These are phyloP conservation scores for Aspergillus conjunctus DNA, from an alignment of 495 filamentous ascomycete genomes.

Conservation along the genomic window DNA sequence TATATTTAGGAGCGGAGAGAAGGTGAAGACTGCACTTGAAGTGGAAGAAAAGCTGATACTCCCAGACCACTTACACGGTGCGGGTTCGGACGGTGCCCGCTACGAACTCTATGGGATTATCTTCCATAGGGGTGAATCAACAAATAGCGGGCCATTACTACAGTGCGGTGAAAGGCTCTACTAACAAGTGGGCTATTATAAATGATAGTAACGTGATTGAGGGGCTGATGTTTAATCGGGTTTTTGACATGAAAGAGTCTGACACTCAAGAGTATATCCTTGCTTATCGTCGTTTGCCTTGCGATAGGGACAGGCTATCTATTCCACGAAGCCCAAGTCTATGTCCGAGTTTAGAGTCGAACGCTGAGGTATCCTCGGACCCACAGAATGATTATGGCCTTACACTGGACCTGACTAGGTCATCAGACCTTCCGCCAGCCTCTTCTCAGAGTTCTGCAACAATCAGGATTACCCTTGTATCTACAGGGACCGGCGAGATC, in stretches of 20 bases:
- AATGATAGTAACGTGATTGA: constrained; percentile 26
- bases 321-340: not conserved
- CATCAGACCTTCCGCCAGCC: constrained; percentile 4
- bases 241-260: not conserved
- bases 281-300: constrained; percentile 28
- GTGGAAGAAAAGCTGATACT: constrained; percentile 12
- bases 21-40: constrained; percentile 3
- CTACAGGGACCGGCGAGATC: constrained; percentile 15
- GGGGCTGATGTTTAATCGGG: not conserved
- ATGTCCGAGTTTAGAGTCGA: not conserved
- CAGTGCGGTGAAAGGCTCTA: constrained; percentile 27
- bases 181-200: constrained; percentile 29
- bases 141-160: constrained; percentile 35
- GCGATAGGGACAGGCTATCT: not conserved
- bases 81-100: not conserved
- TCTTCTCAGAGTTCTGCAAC: constrained; percentile 9
- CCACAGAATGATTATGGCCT: not conserved
- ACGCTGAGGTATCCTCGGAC: not conserved
- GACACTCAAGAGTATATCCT: constrained; percentile 22
- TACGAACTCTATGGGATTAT: constrained; percentile 37
- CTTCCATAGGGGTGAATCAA: constrained; percentile 26
- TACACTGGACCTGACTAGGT: constrained; percentile 1
- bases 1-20: not conserved
- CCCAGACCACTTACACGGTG: constrained; percentile 1
- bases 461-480: constrained; percentile 16